phyloP scores from a whole-genome alignment of 2,329 filamentous ascomycete species.

The Pleoardoris graminearum region DNA sequence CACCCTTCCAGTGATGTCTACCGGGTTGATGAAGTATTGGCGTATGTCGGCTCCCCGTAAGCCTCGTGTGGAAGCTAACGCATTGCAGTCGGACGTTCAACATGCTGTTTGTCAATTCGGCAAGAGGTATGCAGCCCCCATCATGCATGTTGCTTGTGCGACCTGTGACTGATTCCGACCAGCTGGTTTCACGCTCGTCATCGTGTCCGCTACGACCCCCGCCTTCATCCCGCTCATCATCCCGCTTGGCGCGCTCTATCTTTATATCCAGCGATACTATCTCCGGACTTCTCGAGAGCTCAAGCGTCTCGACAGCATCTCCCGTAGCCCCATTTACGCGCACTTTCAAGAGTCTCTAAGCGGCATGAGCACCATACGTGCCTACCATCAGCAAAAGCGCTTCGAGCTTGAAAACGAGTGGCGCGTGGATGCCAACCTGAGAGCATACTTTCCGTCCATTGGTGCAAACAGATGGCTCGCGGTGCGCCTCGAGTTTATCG shows the following conservation, averaged over 20 bases:
- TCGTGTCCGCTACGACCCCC: slow-evolving; percentile 83
- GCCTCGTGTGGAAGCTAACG: slow-evolving; percentile 28
- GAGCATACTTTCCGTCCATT: slow-evolving; percentile 94
- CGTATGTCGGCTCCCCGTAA: slow-evolving; percentile 49
- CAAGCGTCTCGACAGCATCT: slow-evolving; percentile 93
- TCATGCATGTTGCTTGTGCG: slow-evolving; percentile 17
- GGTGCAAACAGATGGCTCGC: slow-evolving; percentile 90
- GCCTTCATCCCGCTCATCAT: slow-evolving; percentile 79
- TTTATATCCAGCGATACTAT: slow-evolving; percentile 96
- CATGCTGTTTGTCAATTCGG: slow-evolving; percentile 67
- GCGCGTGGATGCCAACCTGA: slow-evolving; percentile 91
- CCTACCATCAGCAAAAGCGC: slow-evolving; percentile 83
- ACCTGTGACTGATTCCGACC: slow-evolving; percentile 27
- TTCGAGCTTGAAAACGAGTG: slow-evolving; percentile 96
- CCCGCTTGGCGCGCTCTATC: slow-evolving; percentile 78
- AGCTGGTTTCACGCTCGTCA: slow-evolving; percentile 76
- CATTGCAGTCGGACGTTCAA: slow-evolving; percentile 77
- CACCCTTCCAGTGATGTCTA: slow-evolving; percentile 66
- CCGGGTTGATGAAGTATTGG: slow-evolving; percentile 87
- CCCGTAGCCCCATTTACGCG: slow-evolving; percentile 92
- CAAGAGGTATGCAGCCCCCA: slow-evolving; percentile 48
- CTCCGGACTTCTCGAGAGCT: slow-evolving; percentile 93
- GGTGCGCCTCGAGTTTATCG: slow-evolving; percentile 91
- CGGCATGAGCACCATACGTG: slow-evolving; percentile 92
- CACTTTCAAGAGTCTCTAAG: slow-evolving; percentile 98